Evolutionary conservation across 1,284 basidiomycete genomes (phyloP).

Genomic region (Fereydounia khargensis): DNA sequence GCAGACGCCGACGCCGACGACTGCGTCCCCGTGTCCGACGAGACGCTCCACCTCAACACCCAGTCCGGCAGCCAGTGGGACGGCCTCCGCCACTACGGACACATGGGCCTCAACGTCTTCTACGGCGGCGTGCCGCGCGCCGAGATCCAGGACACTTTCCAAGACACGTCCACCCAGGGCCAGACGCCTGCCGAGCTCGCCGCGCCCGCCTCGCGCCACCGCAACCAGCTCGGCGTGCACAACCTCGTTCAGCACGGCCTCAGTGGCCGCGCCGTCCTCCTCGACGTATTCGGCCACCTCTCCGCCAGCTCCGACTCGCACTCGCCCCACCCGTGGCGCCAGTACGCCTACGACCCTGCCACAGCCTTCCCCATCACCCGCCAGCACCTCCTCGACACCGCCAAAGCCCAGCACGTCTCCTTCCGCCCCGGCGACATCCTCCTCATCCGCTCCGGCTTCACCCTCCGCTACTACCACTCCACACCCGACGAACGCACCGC

Average conservation of each 20-base stretch:
- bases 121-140: conserved; percentile 35
- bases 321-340: conserved; percentile 6
- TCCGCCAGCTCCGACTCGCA: conserved; percentile 12
- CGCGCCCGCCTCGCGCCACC: conserved; percentile 9
- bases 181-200: conserved; percentile 12
- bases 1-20: conserved; percentile 1
- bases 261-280: conserved; percentile 68
- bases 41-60: conserved; percentile 64
- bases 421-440: conserved; percentile 40
- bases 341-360: conserved; percentile 63
- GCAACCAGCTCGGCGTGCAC: conserved; percentile 34
- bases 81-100: conserved; percentile 60
- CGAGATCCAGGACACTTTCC: conserved; percentile 30
- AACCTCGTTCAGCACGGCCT: conserved; percentile 68
- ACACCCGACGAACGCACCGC: conserved; percentile 62
- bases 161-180: conserved; percentile 9
- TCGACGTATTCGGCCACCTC: conserved; percentile 63
- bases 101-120: conserved; percentile 37
- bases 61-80: conserved; percentile 77
- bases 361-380: conserved; percentile 65
- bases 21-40: conserved; percentile 37
- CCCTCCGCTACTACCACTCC: conserved; percentile 63
- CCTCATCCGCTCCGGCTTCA: conserved; percentile 63
- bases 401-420: conserved; percentile 65
- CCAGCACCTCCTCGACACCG: conserved; percentile 66